Evolutionary conservation across 441 rosid species (phyloP), one percentile per base, ranked within the genome.

Genomic region (Adansonia madagascariensis): DNA sequence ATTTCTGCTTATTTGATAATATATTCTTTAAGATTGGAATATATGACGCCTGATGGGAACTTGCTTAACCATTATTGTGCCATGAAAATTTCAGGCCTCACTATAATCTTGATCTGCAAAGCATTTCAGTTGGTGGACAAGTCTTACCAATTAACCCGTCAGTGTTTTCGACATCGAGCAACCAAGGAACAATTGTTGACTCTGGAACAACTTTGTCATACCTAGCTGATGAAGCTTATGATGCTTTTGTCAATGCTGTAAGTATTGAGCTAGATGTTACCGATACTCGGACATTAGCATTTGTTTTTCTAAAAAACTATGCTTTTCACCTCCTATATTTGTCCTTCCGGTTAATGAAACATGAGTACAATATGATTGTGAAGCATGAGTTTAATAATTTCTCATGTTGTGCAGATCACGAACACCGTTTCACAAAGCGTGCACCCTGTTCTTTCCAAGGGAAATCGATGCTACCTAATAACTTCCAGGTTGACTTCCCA

Each of bases 151-250:
- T 97, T 52, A 86, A 92, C 82, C 76, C 89, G 1, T 88, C 98
- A 1, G 92, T 89, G 50, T 97, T 97, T 76, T 84, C 86, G 49
- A 87, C 99, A 49, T 86, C 97, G 80, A 85, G 67, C 73, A 89
- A 64, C 80, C 89, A 82, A 70, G 98, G 99, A 83, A 94, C 99
- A 2, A 92, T 97, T 77, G 78, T 94, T 50, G 98, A 97, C 83
- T 91, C 98, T 3, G 98, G 99, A 61, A 97, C 99, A 74, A 93
- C 99, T 78, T 83, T 97, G 83, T 95, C 99, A 0, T 97, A 93
- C 88, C 95, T 97, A 61, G 88, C 95, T 18, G 98, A 88, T 76
- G 86, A 80, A 77, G 97, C 94, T 22, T 94, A 93, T 79, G 76
- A 80, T 82, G 88, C 95, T 80, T 86, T 96, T 14, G 79, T 91